Evolutionary conservation across 306 rosid species (phyloP), one percentile per base, ranked within the genome.

Genomic region (Cucumis sativus): DNA sequence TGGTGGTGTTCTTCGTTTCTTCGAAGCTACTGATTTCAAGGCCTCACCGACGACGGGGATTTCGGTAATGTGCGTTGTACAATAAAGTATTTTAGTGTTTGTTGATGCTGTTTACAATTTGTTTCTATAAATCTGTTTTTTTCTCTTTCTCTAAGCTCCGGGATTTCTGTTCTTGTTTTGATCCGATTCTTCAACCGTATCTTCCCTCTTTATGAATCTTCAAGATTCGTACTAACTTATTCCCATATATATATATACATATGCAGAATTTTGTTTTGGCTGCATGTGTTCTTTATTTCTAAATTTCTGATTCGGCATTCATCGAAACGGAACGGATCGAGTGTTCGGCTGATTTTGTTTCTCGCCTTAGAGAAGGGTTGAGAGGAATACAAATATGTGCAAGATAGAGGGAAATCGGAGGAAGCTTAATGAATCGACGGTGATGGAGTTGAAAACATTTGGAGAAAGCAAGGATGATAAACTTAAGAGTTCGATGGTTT

Each of bases 401-500:
- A 78, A 68, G 80, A 37, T 65, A 30, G 80, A 51, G 39, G 71
- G 54, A 35, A 78, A 25, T 78, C 62, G 59, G 59, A 78, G 75
- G 80, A 65, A 78, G 64, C 52, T 64, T 23, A n/a, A 39, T 25
- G 57, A 68, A 35, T 49, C 63, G 3, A 25, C 43, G 51, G 63
- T 17, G 80, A 78, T 78, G 80, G 75, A 49, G 37, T 49, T 78
- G 61, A 78, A 35, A 68, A 28, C 75, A 21, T 1, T 78, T 3
- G 75, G 75, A 78, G 75, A 20, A 37, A 65, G 80, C 54, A 85
- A 79, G 64, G 74, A 76, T n/a, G 87, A 80, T 66, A 80, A 83
- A 62, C 23, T 86, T 20, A 87, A 78, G 85, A 76, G 72, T 7
- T 59, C 85, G 79, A 81, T 79, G 91, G 80, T 67, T 72, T 75